These are phyloP conservation scores for Cichorium intybus DNA, from an alignment of 140 eudicot species.

Conservation along the genomic window DNA sequence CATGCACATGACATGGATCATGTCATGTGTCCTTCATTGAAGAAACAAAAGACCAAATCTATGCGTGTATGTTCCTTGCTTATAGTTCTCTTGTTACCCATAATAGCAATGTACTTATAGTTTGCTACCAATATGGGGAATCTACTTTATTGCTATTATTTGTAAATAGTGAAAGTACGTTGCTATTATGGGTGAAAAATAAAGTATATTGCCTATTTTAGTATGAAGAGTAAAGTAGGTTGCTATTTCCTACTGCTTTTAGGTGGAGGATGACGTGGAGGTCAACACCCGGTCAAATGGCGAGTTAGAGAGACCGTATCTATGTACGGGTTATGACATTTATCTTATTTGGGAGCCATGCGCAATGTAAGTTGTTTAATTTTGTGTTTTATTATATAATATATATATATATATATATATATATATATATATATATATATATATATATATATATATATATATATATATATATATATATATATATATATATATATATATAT, in stretches of 20 bases:
- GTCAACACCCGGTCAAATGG: conserved; percentile 23
- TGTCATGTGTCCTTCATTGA: conserved; percentile 44
- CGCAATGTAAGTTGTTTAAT: conserved; percentile 57
- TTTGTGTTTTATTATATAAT: not conserved
- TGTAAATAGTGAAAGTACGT: not conserved
- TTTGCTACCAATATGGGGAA: not conserved
- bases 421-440: no score
- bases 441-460: no score
- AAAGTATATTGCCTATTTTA: no score
- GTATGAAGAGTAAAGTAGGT: not conserved
- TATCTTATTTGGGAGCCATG: conserved; percentile 93
- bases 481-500: no score
- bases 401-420: no score
- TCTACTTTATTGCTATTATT: not conserved
- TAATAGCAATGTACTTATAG: not conserved
- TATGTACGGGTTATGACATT: conserved; percentile 86
- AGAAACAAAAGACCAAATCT: conserved; percentile 57
- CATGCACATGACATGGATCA: conserved; percentile 32
- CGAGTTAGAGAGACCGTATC: conserved; percentile 54
- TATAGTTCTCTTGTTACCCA: not conserved
- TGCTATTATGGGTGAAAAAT: no score
- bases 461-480: no score
- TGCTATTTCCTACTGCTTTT: not conserved
- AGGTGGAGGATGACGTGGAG: conserved; percentile 12
- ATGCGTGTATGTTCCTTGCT: conserved; percentile 43